Conservation (phyloP, 306 rosid genomes). For the Trichosanthes truncata region DNA sequence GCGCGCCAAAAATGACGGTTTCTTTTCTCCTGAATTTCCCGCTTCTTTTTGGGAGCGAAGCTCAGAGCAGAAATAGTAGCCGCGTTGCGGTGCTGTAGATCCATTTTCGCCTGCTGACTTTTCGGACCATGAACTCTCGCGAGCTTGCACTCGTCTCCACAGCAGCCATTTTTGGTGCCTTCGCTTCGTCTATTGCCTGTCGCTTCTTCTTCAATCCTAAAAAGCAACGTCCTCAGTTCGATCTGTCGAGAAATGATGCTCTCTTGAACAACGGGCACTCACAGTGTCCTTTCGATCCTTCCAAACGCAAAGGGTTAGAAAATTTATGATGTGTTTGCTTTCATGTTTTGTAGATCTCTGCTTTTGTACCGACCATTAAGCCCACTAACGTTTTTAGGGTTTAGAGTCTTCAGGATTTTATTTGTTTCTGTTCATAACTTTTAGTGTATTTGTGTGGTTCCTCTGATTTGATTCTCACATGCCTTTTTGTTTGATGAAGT, state of each 20-base stretch:
- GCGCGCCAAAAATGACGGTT: not conserved
- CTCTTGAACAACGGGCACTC: conserved; percentile 22
- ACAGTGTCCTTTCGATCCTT: conserved; percentile 58
- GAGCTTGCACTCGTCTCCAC: conserved; percentile 44
- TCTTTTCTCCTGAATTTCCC: conserved; percentile 14
- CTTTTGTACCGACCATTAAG: not conserved
- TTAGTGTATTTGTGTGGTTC: not conserved
- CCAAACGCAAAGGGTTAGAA: conserved; percentile 58
- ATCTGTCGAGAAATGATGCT: conserved; percentile 26
- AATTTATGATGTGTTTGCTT: not conserved
- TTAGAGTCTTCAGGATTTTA: not conserved
- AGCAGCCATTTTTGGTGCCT: conserved; percentile 54
- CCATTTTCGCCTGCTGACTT: not conserved
- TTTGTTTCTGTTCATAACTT: not conserved
- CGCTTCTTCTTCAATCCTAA: conserved; percentile 44
- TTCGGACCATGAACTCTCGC: conserved; percentile 50
- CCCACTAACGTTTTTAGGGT: conserved; percentile 2
- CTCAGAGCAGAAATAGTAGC: not conserved
- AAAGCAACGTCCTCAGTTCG: conserved; percentile 4
- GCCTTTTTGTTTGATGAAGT: not conserved
- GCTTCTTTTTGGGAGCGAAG: conserved; percentile 5
- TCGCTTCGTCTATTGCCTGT: conserved; percentile 50
- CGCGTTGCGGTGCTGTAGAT: not conserved
- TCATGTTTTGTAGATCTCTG: not conserved
- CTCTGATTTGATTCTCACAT: not conserved